Percentiles rank a stretch among this genome's conserved stretches.
Conservation (phyloP, 768 basidiomycete species). For the Auriscalpium orientale region DNA sequence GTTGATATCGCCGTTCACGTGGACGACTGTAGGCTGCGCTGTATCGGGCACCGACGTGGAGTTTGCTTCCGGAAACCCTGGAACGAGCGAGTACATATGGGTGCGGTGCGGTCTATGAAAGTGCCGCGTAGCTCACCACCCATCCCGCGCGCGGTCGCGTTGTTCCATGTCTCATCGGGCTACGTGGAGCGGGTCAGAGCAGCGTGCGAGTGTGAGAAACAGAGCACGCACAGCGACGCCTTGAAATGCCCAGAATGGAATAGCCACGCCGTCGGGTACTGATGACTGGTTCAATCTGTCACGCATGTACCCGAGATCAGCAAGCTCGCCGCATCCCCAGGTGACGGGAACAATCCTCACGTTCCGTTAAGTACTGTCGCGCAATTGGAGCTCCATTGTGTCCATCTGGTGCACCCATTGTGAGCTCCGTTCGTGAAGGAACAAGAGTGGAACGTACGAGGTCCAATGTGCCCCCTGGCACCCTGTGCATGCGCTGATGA, state of each 20-base stretch:
- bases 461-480: constrained; percentile 4
- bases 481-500: constrained; percentile 2
- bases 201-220: background rate
- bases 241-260: constrained; percentile 6
- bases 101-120: background rate
- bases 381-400: constrained; percentile 1
- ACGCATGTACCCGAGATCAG: background rate
- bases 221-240: background rate
- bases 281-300: too few relatives aligned
- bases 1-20: too few relatives aligned
- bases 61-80: background rate
- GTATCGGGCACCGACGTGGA: background rate
- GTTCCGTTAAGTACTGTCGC: background rate
- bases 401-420: background rate
- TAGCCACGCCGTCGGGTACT: background rate
- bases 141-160: background rate
- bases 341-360: background rate
- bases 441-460: background rate
- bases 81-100: background rate
- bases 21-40: background rate
- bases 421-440: background rate
- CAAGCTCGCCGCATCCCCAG: background rate
- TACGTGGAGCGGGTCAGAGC: background rate
- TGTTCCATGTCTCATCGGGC: constrained; percentile 1
- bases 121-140: background rate